phyloP scores from a whole-genome alignment of 192 early-diverging fungal genomes.

The Nowakowskiella sp. region DNA sequence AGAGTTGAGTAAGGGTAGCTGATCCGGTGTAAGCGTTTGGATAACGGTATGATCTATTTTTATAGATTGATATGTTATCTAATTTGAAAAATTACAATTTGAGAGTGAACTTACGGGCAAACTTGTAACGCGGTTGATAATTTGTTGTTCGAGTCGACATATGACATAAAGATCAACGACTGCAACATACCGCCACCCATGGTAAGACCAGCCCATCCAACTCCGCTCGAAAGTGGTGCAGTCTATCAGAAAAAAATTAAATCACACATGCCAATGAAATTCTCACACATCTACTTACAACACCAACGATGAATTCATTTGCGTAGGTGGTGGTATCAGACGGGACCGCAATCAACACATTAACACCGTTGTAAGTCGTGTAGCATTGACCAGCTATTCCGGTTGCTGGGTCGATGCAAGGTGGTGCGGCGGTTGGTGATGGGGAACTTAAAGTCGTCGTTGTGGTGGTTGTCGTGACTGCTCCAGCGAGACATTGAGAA shows the following conservation, averaged over 20 bases:
- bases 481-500: not conserved
- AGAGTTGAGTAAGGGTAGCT: not conserved
- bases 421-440: no score
- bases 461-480: not conserved
- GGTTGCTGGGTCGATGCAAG: not conserved
- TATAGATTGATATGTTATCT: no score
- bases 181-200: not conserved
- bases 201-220: not conserved
- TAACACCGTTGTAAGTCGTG: not conserved
- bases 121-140: not conserved
- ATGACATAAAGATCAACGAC: no score
- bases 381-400: not conserved
- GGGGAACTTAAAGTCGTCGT: no score
- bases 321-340: not conserved
- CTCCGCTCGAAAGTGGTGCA: not conserved
- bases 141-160: not conserved
- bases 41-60: not conserved
- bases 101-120: not conserved
- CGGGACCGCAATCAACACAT: not conserved
- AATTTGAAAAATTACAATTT: no score
- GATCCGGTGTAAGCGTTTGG: not conserved
- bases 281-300: slow-evolving; percentile 1
- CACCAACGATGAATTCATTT: not conserved
- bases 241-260: not conserved
- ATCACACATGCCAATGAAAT: not conserved